These are phyloP conservation scores for Plantago elongata DNA, from an alignment of 257 asterid genomes.

Conservation along the genomic window DNA sequence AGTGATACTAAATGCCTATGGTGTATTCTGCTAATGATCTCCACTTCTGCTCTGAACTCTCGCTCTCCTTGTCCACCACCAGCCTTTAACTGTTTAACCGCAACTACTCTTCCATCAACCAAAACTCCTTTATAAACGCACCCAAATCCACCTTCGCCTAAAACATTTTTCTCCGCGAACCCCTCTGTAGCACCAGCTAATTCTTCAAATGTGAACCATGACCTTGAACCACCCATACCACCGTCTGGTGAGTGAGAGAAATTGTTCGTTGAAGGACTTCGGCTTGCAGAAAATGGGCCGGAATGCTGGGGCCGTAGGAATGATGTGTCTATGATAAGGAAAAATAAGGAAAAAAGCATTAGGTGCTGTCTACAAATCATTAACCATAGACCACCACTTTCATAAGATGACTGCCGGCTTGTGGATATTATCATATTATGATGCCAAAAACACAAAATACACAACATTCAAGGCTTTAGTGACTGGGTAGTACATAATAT, in stretches of 20 bases:
- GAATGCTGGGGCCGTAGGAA: slow-evolving; percentile 59
- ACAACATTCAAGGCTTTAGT: too few species aligned
- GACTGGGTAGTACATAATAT: too few species aligned
- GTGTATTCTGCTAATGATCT: slow-evolving; percentile 83
- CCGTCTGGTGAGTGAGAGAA: slow-evolving; percentile 52
- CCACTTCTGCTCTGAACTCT: slow-evolving; percentile 89
- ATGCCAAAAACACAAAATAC: too few species aligned
- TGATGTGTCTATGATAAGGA: slow-evolving; percentile 45
- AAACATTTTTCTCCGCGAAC: slow-evolving; percentile 44
- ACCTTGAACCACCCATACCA: slow-evolving; percentile 56
- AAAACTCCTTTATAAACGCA: slow-evolving; percentile 78
- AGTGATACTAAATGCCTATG: slow-evolving; percentile 89
- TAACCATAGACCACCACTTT: background rate
- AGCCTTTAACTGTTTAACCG: slow-evolving; percentile 79
- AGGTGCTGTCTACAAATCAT: background rate
- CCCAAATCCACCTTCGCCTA: slow-evolving; percentile 94
- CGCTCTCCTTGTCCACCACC: slow-evolving; percentile 97
- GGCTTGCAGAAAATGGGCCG: slow-evolving; percentile 42
- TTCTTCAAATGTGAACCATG: slow-evolving; percentile 80
- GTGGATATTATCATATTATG: too few species aligned
- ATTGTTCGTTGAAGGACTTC: slow-evolving; percentile 48
- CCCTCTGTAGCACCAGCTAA: slow-evolving; percentile 53
- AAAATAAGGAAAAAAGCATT: background rate
- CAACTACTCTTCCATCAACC: slow-evolving; percentile 70
- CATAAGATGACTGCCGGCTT: background rate